Evolutionary conservation across 306 rosid species (phyloP), one percentile per base, ranked within the genome.

Genomic region (Canavalia ensiformis): DNA sequence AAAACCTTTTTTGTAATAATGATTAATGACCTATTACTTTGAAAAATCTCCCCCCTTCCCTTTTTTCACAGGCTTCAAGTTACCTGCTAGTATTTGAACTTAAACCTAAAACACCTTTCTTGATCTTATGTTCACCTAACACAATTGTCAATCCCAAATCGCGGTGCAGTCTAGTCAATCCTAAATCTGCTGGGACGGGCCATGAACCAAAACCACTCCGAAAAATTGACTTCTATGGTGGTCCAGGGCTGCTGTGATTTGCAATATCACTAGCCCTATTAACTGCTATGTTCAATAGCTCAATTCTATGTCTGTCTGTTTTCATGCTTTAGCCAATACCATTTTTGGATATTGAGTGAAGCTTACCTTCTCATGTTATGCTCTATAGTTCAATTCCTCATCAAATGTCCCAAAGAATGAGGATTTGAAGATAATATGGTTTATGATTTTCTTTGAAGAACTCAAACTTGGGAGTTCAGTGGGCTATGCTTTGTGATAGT

Each of bases 331-430:
- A 58, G 72, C 42, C 60, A 60, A 44, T 47, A 7, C 65, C 55
- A 35, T 10, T 47, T 70, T 45, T 34, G 72, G 52, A 41, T 59
- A 37, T 70, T 59, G 18, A 37, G 55, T 80, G 50, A 50, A 72
- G 30, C 28, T 72, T 70, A 37, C 66, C 44, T 45, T 30, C 31
- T 35, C 12, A 46, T 71, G 47, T 55, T 10, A 68, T 56, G 25
- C 25, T 18, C 25, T 18, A 18, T 18, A 18, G 25, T 18, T 18
- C 25, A 18, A 18, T 18, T 18, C 65, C 28, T 30, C 57, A 41
- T 74, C 28, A 73, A 74, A 50, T 44, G 47, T 35, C 54, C 39
- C 8, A 35, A 50, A 9, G 59, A 45, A 45, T n/a, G 29, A 33
- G 39, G 41, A 79, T 65, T 74, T 45, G 55, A 3, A 57, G 1